A percentile compares a stretch with the other conserved stretches of the same genome.
phyloP scores from a whole-genome alignment of 2,329 filamentous ascomycete species.

The Paraphoma sp. region DNA sequence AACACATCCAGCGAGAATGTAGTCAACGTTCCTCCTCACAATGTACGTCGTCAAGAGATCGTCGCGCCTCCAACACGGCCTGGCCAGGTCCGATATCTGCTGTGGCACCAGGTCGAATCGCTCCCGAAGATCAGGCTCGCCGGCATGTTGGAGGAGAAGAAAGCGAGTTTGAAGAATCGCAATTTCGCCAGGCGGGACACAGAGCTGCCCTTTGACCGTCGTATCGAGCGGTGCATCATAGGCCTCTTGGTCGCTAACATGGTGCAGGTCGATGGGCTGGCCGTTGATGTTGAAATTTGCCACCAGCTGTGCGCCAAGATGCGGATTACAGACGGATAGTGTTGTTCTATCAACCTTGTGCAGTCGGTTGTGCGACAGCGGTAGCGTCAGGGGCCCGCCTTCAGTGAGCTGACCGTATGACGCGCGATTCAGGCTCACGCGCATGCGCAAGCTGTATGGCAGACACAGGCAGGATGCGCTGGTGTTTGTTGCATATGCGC shows the following conservation, averaged over 20 bases:
- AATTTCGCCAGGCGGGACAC: not conserved
- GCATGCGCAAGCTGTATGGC: conserved; percentile 1
- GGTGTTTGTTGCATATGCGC: conserved; percentile 1
- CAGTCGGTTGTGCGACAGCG: conserved; percentile 7
- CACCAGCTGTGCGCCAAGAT: conserved; percentile 7
- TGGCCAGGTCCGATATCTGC: no score
- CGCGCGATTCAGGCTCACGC: conserved; percentile 13
- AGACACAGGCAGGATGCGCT: not conserved
- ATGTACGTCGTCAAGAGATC: conserved; percentile 10
- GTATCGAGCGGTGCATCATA: conserved; percentile 1
- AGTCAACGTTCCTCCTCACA: conserved; percentile 13
- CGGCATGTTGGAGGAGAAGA: not conserved
- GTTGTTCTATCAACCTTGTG: not conserved
- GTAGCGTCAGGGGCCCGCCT: conserved; percentile 13
- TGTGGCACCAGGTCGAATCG: not conserved
- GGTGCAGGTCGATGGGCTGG: not conserved
- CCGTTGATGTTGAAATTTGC: conserved; percentile 1
- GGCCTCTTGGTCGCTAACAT: conserved; percentile 8
- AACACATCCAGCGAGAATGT: conserved; percentile 13
- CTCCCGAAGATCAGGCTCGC: not conserved
- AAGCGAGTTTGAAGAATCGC: not conserved
- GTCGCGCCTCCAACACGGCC: conserved; percentile 3
- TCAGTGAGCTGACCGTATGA: conserved; percentile 16
- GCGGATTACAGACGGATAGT: conserved; percentile 2
- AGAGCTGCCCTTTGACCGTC: not conserved